phyloP scores from a whole-genome alignment of 2,329 filamentous ascomycete genomes.

The Penicillium digitatum region DNA sequence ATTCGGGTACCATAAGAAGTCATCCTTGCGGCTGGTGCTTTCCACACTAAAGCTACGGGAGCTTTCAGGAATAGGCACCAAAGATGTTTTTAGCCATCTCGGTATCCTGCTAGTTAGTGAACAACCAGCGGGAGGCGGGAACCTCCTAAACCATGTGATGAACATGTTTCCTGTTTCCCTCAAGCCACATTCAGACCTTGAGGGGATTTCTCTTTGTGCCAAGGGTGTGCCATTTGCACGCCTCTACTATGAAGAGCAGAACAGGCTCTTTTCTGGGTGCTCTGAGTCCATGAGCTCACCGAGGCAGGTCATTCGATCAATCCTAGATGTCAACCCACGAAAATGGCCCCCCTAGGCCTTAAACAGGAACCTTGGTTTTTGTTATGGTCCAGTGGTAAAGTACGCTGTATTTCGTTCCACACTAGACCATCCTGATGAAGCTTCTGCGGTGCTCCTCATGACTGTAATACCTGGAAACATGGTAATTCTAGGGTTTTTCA shows the following conservation, averaged over 20 bases:
- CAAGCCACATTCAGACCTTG: not conserved
- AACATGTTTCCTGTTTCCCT: slow-evolving; percentile 8
- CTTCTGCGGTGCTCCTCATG: slow-evolving; percentile 7
- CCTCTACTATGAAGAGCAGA: slow-evolving; percentile 7
- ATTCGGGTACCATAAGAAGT: slow-evolving; percentile 34
- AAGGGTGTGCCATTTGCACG: slow-evolving; percentile 8
- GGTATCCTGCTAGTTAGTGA: slow-evolving; percentile 44
- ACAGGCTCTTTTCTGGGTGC: not conserved
- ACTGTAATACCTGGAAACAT: not conserved
- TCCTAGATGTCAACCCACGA: no score
- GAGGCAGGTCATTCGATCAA: slow-evolving; percentile 2
- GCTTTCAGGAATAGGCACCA: slow-evolving; percentile 49
- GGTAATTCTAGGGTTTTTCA: slow-evolving; percentile 7
- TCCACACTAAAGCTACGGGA: slow-evolving; percentile 47
- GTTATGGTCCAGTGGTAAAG: no score
- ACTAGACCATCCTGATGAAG: slow-evolving; percentile 9
- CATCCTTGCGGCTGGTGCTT: slow-evolving; percentile 42
- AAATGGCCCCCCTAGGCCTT: no score
- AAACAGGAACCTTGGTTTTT: no score
- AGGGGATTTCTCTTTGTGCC: slow-evolving; percentile 5
- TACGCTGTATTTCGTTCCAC: no score
- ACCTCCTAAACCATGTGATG: slow-evolving; percentile 31
- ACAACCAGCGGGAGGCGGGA: slow-evolving; percentile 49
- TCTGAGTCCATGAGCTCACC: not conserved
- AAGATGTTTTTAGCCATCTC: slow-evolving; percentile 34